Evolutionary conservation across 352 stramenopile genomes (phyloP).

Genomic region (Phytophthora sojae): DNA sequence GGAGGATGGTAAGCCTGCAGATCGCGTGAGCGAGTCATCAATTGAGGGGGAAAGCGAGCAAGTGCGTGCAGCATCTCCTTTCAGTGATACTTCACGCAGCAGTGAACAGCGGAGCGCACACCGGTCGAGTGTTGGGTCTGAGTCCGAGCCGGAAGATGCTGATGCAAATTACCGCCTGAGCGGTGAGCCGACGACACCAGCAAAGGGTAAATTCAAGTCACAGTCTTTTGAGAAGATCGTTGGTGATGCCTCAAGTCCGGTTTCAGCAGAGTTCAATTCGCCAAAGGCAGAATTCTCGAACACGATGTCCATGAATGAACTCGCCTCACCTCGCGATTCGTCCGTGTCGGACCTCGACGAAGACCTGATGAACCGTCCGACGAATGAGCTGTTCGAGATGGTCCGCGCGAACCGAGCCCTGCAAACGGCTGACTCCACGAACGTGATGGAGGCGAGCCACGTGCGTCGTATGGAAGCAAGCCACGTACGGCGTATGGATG

Average conservation of each 20-base stretch:
- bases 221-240: not conserved
- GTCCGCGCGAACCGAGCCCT: conserved; percentile 44
- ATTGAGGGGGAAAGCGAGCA: not conserved
- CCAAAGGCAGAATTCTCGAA: conserved; percentile 28
- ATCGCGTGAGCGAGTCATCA: not conserved
- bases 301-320: conserved; percentile 35
- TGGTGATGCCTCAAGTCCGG: conserved; percentile 3
- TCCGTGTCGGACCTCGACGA: conserved; percentile 46
- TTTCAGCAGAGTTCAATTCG: conserved; percentile 18
- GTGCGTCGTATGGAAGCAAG: conserved; percentile 53
- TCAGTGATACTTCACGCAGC: not conserved
- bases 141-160: conserved; percentile 16
- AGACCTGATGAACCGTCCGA: conserved; percentile 57
- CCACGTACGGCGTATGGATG: too few species aligned
- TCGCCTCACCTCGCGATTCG: conserved; percentile 33
- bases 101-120: not conserved
- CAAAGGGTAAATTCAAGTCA: not conserved
- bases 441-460: conserved; percentile 53
- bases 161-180: conserved; percentile 13
- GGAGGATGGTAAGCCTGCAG: too few species aligned
- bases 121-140: conserved; percentile 5
- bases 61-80: not conserved
- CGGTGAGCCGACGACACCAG: conserved; percentile 21
- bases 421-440: conserved; percentile 27
- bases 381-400: conserved; percentile 54